Base-by-base conservation (phyloP, 2,329 filamentous ascomycete genomes). In the Phialocephala sp. region DNA sequence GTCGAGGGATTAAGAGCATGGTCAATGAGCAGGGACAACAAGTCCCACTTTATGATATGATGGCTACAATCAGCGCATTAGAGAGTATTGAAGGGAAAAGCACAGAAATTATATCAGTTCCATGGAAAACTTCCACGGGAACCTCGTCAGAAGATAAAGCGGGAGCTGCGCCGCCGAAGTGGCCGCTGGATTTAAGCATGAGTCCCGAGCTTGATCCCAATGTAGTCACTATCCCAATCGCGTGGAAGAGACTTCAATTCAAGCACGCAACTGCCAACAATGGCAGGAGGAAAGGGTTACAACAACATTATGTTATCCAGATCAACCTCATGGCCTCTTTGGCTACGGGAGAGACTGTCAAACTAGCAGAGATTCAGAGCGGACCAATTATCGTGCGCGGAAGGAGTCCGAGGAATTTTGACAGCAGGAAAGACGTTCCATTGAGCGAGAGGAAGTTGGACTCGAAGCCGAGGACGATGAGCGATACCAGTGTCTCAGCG, bases 261-360 rank as follows among this genome's bases (percentile, higher is more conserved):
- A 92, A 97, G 74, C 95, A 97, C 72, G 94, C 94, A 1, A 98
- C 94, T 0, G 94, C 94, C 59, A 98, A 98, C 77, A 98, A 98
- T 76, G 94, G 94, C 14, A 87, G 94, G 62, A 87, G 94, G 71
- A 97, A 97, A 79, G 94, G 97, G 69, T 81, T 97, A 56, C 94
- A 98, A 76, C 94, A 98, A 77, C 94, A 97, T 77, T 98, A 97
- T 76, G 86, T 96, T 1, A 91, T 98, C 57, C 89, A 92, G 67
- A 88, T 98, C 65, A 93, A 90, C 77, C 84, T 97, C 11, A 81
- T 95, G 43, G 93, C 91, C 22, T 94, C 91, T 61, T 81, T 92
- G n/a, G 82, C 85, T 60, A 79, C 80, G 0, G 82, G 78, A 45
- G 85, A 91, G 0, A 93, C 91, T 12, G 82, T 90, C 63, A 87